Percentiles rank a stretch among this genome's conserved stretches.
These are phyloP conservation scores for Globisporangium heterothallicum DNA, from an alignment of 352 stramenopile species.

Conservation along the genomic window DNA sequence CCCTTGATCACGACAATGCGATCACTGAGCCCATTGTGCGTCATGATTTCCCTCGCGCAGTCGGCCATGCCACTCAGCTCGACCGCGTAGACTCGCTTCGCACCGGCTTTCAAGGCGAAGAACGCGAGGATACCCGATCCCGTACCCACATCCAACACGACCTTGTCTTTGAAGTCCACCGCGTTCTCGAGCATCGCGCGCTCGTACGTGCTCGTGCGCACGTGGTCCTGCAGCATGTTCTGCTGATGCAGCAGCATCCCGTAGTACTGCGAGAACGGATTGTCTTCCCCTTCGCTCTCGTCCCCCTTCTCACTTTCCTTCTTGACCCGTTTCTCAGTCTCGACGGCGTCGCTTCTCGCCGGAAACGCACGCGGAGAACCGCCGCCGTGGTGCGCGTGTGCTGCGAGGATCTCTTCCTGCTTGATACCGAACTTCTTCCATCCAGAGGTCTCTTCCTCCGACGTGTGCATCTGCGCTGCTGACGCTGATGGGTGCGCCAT, in stretches of 20 bases:
- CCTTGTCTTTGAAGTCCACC: conserved; percentile 94
- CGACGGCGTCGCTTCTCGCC: neutral
- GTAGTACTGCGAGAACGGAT: conserved; percentile 94
- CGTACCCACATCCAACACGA: conserved; percentile 99
- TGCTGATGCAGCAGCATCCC: conserved; percentile 98
- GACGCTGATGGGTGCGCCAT: conserved; percentile 2
- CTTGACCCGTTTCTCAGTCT: neutral
- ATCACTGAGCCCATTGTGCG: conserved; percentile 92
- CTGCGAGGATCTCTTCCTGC: conserved; percentile 19
- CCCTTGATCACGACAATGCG: conserved; percentile 97
- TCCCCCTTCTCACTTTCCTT: neutral
- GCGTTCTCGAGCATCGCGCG: conserved; percentile 96
- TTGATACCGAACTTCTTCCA: conserved; percentile 27
- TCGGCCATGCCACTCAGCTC: conserved; percentile 98
- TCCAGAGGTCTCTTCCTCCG: conserved; percentile 21
- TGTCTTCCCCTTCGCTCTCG: conserved; percentile 42
- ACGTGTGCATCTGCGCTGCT: conserved; percentile 7
- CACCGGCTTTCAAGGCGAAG: conserved; percentile 97
- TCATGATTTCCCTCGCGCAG: conserved; percentile 92
- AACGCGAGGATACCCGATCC: conserved; percentile 98
- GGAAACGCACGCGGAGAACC: too few relatives aligned
- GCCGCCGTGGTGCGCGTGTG: conserved; percentile 1
- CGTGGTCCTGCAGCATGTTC: conserved; percentile 99
- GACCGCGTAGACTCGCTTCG: conserved; percentile 92
- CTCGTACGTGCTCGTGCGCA: conserved; percentile 98